Evolutionary conservation across 177 flowering plant species (phyloP).

Genomic region (Vitis hybrid): DNA sequence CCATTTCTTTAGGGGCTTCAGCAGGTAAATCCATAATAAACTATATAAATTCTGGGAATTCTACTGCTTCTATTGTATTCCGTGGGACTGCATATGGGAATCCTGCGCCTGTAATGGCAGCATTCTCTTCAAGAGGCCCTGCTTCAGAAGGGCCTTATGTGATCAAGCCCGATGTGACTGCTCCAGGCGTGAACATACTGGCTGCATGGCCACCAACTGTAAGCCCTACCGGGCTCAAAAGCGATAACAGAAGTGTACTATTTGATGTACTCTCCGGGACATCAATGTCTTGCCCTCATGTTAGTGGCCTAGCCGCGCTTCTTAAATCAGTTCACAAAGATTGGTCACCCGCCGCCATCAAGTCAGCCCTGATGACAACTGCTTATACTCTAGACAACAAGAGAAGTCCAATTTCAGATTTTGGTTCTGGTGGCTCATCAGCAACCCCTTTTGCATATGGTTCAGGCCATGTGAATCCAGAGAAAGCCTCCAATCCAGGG

Average conservation of each 20-base stretch:
- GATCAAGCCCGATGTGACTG: constrained; percentile 71
- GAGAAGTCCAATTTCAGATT: constrained; percentile 31
- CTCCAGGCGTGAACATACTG: constrained; percentile 64
- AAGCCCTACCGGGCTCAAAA: constrained; percentile 35
- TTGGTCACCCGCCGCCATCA: constrained; percentile 71
- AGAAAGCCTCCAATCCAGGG: constrained; percentile 58
- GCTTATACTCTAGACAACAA: constrained; percentile 40
- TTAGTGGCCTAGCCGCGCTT: constrained; percentile 61
- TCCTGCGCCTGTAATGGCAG: constrained; percentile 62
- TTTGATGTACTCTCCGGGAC: constrained; percentile 69
- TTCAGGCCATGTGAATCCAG: constrained; percentile 64
- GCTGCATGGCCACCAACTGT: constrained; percentile 66
- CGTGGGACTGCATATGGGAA: constrained; percentile 35
- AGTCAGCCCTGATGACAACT: constrained; percentile 79
- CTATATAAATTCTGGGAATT: constrained; percentile 20
- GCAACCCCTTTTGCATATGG: constrained; percentile 63
- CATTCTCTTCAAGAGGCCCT: constrained; percentile 77
- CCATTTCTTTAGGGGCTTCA: constrained; percentile 44
- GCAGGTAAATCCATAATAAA: constrained; percentile 39
- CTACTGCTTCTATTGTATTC: constrained; percentile 40
- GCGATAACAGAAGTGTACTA: constrained; percentile 44
- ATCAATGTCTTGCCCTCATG: constrained; percentile 78
- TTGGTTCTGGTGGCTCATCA: constrained; percentile 9
- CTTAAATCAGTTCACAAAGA: constrained; percentile 51
- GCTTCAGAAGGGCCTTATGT: constrained; percentile 41